Evolutionary conservation across 2,329 filamentous ascomycete genomes (phyloP).

Genomic region (Stromatinia cepivora): DNA sequence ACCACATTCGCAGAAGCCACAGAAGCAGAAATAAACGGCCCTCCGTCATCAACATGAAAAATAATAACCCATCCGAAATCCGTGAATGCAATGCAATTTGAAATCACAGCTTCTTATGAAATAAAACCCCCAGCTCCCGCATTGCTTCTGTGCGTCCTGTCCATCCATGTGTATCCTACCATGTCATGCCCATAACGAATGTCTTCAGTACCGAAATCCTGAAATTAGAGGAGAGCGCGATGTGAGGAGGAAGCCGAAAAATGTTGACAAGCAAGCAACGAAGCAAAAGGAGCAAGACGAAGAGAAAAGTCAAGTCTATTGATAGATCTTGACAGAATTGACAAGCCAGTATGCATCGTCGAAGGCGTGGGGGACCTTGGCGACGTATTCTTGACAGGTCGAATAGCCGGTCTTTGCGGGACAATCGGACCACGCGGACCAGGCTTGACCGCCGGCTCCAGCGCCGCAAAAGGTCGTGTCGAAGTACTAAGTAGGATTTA

Average conservation of each 20-base stretch:
- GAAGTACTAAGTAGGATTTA: conserved; percentile 46
- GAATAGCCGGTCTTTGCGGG: conserved; percentile 61
- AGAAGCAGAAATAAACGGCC: not conserved
- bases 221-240: no score
- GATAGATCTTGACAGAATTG: conserved; percentile 68
- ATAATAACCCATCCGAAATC: not conserved
- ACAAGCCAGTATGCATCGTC: conserved; percentile 75
- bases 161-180: not conserved
- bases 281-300: not conserved
- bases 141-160: not conserved
- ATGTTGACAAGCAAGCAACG: not conserved
- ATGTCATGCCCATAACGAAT: not conserved
- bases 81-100: not conserved
- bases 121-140: not conserved
- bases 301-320: conserved; percentile 30
- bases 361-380: conserved; percentile 68
- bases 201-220: not conserved
- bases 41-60: not conserved
- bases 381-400: conserved; percentile 74
- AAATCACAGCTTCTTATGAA: not conserved
- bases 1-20: not conserved
- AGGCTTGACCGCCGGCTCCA: conserved; percentile 67
- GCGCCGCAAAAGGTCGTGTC: conserved; percentile 84
- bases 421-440: conserved; percentile 45
- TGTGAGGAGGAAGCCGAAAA: not conserved